These are phyloP conservation scores for Aspergillus carlsbadensis DNA, from an alignment of 495 filamentous ascomycete genomes.

Conservation along the genomic window DNA sequence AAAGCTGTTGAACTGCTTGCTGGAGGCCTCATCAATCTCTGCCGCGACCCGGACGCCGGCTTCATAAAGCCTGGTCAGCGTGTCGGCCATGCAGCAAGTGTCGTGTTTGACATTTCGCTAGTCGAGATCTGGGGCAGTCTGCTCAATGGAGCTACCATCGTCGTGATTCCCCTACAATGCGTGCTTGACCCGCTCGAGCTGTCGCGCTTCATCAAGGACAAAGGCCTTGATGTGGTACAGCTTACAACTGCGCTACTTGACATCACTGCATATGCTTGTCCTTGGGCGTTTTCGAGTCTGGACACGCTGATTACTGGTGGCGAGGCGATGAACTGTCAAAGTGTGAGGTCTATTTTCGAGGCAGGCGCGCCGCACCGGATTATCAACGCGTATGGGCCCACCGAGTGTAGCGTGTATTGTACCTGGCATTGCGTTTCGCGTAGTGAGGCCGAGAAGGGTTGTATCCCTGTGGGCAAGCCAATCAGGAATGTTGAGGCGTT, in stretches of 20 bases:
- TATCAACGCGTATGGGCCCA: constrained; percentile 11
- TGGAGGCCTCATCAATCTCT: constrained; percentile 1
- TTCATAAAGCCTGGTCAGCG: neutral
- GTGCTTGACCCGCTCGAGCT: neutral
- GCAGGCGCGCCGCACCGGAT: neutral
- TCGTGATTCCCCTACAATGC: neutral
- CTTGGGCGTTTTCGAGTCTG: neutral
- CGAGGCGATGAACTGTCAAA: neutral
- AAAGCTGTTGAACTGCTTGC: constrained; percentile 12
- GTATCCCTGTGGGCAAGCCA: constrained; percentile 3
- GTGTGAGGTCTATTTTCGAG: neutral
- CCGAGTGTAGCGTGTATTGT: neutral
- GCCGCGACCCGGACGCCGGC: neutral
- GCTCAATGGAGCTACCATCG: neutral
- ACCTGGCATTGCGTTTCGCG: too few relatives aligned
- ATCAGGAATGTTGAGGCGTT: neutral
- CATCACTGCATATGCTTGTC: constrained; percentile 1
- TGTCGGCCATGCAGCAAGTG: neutral
- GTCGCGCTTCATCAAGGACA: neutral
- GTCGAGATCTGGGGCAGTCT: constrained; percentile 11
- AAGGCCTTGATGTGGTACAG: neutral
- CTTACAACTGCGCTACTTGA: neutral
- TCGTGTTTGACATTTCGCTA: constrained; percentile 7
- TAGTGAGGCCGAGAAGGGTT: neutral
- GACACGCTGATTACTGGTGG: neutral